Base-by-base conservation (phyloP, 805 yeast species). In the Candida jianshihensis region DNA sequence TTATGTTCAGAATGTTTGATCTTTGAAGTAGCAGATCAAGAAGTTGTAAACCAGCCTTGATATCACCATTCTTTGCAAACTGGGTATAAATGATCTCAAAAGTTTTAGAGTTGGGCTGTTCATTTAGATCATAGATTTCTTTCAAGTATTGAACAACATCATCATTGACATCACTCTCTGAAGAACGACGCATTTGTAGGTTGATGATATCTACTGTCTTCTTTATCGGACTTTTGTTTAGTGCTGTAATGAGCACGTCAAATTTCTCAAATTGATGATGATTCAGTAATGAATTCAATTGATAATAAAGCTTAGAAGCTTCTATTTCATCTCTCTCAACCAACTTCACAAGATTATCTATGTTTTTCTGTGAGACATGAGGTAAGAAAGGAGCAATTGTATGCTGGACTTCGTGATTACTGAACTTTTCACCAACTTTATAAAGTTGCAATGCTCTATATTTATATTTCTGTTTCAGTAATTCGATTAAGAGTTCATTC, bases 21-120 rank as follows among this genome's bases (percentile, higher is more conserved):
- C 45, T 38, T 17, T 46, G 46, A 4, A 39, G 5, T 11, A 44
- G 16, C 2, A 41, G 37, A 6, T 44, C 48, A 15, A 51, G 17
- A 13, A 49, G 21, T 6, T 42, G 34, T 22, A 48, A 19, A 3
- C 50, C 44, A 6, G 44, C 42, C 5, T 37, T 33, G 8, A 48
- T 38, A 19, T 47, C 48, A n/a, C 54, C 52, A 3, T 31, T 20
- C 24, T 37, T 40, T 5, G 49, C 46, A 26, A 49, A 42, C 18
- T 48, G 49, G 12, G 38, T 31, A 10, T 48, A 39, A 27, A 51
- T 19, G 12, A 44, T 24, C 5, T 32, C 27, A 34, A 46, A 48
- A 1, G 53, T 46, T 14, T 31, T 1, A 35, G 10, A 6, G 44
- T 44, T 15, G 50, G 48, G 15, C 30, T 37, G 20, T 20, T 19